phyloP scores from a whole-genome alignment of 306 rosid species.

The Lotus japonicus region DNA sequence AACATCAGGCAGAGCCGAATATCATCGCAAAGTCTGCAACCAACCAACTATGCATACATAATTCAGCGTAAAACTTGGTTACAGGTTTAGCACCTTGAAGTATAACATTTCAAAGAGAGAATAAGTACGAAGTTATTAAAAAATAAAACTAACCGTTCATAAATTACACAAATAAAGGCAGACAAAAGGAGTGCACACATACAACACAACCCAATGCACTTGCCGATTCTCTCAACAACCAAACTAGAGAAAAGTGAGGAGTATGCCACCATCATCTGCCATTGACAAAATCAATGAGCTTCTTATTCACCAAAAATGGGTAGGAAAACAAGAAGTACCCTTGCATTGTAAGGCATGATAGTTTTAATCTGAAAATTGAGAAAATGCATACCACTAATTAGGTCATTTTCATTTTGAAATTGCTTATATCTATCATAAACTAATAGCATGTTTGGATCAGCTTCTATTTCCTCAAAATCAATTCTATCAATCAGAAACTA shows the following conservation, averaged over 20 bases:
- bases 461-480: too few species aligned
- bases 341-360: not conserved
- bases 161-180: constrained; percentile 20
- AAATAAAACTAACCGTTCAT: too few species aligned
- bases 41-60: constrained; percentile 23
- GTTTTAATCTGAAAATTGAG: not conserved
- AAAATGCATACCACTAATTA: not conserved
- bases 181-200: constrained; percentile 35
- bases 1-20: constrained; percentile 48
- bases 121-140: not conserved
- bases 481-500: too few species aligned
- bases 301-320: not conserved
- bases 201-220: constrained; percentile 38
- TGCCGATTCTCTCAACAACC: constrained; percentile 51
- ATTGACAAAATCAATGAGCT: constrained; percentile 16
- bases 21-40: constrained; percentile 52
- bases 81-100: constrained; percentile 5
- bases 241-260: constrained; percentile 56
- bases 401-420: not conserved
- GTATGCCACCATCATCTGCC: constrained; percentile 59
- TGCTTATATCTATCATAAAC: not conserved
- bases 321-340: not conserved
- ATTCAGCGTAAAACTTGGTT: constrained; percentile 29
- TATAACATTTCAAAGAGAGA: not conserved
- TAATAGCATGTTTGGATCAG: too few species aligned